Conservation (phyloP, 345 rosid species). For the Gossypium sturtianum region DNA sequence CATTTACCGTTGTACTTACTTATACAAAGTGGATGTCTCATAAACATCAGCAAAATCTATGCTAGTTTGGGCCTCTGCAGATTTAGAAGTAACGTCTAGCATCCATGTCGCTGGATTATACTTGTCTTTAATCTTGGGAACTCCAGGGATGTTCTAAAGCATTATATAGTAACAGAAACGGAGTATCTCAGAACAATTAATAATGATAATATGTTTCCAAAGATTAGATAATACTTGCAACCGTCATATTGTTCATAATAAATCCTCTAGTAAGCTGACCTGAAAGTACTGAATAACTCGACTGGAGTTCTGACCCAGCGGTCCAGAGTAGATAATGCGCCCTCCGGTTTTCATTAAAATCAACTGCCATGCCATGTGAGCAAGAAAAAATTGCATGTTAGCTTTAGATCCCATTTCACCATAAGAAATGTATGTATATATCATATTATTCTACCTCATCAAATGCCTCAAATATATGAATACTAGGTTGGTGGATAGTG, state of each 20-base stretch:
- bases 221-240: neutral
- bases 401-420: neutral
- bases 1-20: conserved; percentile 29
- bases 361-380: conserved; percentile 34
- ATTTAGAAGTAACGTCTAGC: conserved; percentile 57
- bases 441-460: conserved; percentile 32
- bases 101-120: conserved; percentile 87
- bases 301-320: conserved; percentile 56
- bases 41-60: conserved; percentile 56
- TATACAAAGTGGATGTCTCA: conserved; percentile 32
- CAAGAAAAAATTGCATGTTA: neutral
- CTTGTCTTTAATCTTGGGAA: conserved; percentile 52
- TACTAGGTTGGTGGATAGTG: conserved; percentile 54
- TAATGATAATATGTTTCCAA: neutral
- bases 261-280: conserved; percentile 29
- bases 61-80: conserved; percentile 50
- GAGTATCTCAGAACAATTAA: neutral
- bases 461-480: conserved; percentile 43
- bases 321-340: conserved; percentile 57
- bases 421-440: neutral
- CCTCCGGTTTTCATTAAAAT: conserved; percentile 68
- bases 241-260: neutral
- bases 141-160: conserved; percentile 34
- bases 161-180: neutral
- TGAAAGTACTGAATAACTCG: conserved; percentile 56